Percentiles rank a stretch among this genome's conserved stretches.
Evolutionary conservation across 164 flowering plant genomes (phyloP).

Genomic region (Cinnamomum micranthum): DNA sequence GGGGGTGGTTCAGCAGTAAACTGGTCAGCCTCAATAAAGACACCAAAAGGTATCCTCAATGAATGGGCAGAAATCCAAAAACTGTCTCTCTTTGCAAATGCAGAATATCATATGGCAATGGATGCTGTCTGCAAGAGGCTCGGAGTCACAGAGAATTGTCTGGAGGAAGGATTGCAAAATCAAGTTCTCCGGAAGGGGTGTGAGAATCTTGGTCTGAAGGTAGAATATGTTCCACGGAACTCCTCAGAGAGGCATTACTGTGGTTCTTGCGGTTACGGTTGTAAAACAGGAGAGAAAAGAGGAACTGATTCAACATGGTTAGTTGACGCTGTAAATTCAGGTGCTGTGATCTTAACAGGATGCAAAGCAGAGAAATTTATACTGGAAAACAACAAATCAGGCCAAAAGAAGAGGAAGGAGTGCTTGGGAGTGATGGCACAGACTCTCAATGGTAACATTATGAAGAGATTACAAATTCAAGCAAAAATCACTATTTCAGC

Average conservation of each 20-base stretch:
- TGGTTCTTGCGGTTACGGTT: constrained; percentile 66
- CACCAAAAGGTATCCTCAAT: constrained; percentile 43
- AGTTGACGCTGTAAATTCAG: constrained; percentile 59
- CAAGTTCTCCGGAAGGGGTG: constrained; percentile 64
- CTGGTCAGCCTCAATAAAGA: constrained; percentile 68
- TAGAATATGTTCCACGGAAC: constrained; percentile 52
- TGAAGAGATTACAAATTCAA: constrained; percentile 42
- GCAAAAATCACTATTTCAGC: constrained; percentile 70
- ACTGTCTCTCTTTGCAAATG: constrained; percentile 34
- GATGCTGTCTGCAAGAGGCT: constrained; percentile 50
- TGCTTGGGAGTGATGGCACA: constrained; percentile 59
- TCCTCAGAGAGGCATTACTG: constrained; percentile 59
- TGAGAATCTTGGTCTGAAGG: constrained; percentile 49
- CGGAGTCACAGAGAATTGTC: constrained; percentile 52
- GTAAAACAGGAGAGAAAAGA: constrained; percentile 55
- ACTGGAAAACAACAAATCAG: constrained; percentile 29
- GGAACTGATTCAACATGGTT: constrained; percentile 76
- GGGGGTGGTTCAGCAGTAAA: constrained; percentile 78
- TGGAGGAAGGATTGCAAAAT: constrained; percentile 61
- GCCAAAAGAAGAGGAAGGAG: constrained; percentile 25
- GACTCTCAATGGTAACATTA: constrained; percentile 23
- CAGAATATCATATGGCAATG: constrained; percentile 56
- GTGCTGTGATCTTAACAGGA: constrained; percentile 66
- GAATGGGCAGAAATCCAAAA: constrained; percentile 48
- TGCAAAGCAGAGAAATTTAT: constrained; percentile 64